Conservation (phyloP, 2,329 filamentous ascomycete species). For the Hirsutella thompsonii region DNA sequence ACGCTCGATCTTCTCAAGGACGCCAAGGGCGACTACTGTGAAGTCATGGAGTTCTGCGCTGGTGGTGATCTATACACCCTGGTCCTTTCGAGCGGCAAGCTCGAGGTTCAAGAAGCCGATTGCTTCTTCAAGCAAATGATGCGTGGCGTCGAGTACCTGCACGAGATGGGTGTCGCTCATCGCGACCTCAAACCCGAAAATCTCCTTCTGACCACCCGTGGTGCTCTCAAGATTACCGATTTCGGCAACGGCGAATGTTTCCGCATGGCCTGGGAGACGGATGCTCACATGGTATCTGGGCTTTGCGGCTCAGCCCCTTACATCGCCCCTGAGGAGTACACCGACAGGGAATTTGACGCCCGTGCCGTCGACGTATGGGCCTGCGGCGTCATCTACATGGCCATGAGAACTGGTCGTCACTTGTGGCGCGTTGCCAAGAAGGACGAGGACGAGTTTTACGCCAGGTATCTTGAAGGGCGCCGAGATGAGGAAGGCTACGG, state of each 20-base stretch:
- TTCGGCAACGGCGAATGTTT: slow-evolving; percentile 99
- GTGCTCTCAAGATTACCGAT: slow-evolving; percentile 92
- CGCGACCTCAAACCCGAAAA: slow-evolving; percentile 97
- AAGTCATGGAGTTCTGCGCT: slow-evolving; percentile 98
- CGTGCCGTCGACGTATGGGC: slow-evolving; percentile 98
- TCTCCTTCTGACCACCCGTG: slow-evolving; percentile 80
- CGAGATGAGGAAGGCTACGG: slow-evolving; percentile 92
- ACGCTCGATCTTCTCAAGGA: slow-evolving; percentile 92
- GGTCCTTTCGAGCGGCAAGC: slow-evolving; percentile 78
- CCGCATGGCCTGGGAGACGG: slow-evolving; percentile 98
- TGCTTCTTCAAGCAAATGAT: slow-evolving; percentile 99
- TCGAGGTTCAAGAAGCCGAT: slow-evolving; percentile 86
- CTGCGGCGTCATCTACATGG: slow-evolving; percentile 98
- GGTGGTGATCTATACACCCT: slow-evolving; percentile 93
- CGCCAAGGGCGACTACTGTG: slow-evolving; percentile 93
- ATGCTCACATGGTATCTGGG: slow-evolving; percentile 95
- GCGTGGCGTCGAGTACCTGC: slow-evolving; percentile 97
- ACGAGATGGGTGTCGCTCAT: slow-evolving; percentile 98
- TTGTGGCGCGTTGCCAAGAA: slow-evolving; percentile 95
- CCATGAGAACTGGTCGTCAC: slow-evolving; percentile 92
- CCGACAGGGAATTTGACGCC: slow-evolving; percentile 90
- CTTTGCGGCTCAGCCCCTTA: slow-evolving; percentile 95
- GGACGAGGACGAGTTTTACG: slow-evolving; percentile 95
- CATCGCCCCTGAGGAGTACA: slow-evolving; percentile 93
- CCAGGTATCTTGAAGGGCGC: slow-evolving; percentile 82